Evolutionary conservation across 2,329 filamentous ascomycete species (phyloP).

Genomic region (Monilinia aucupariae): DNA sequence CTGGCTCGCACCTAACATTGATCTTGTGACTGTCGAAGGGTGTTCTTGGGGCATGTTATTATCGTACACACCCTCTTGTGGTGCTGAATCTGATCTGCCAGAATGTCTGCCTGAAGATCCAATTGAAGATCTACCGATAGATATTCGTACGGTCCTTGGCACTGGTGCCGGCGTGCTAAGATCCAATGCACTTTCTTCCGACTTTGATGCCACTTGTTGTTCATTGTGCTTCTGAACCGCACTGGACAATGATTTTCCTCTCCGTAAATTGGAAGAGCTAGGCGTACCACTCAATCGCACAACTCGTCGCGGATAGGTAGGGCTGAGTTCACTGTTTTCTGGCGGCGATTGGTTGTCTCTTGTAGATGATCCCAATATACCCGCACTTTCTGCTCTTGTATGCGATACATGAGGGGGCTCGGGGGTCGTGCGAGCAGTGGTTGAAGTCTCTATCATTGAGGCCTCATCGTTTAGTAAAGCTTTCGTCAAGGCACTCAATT

Average conservation of each 20-base stretch:
- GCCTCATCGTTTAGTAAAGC: slow-evolving; percentile 65
- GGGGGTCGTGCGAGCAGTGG: slow-evolving; percentile 21
- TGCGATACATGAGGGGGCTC: slow-evolving; percentile 20
- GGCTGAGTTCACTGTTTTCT: slow-evolving; percentile 26
- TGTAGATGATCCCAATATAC: slow-evolving; percentile 5
- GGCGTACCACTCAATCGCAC: slow-evolving; percentile 35
- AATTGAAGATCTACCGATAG: slow-evolving; percentile 27
- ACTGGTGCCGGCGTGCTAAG: slow-evolving; percentile 34
- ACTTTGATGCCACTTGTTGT: slow-evolving; percentile 22
- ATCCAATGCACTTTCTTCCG: slow-evolving; percentile 30
- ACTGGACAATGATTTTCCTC: slow-evolving; percentile 30
- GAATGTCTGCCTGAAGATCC: slow-evolving; percentile 31
- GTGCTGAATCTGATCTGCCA: slow-evolving; percentile 25
- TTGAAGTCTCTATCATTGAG: slow-evolving; percentile 30
- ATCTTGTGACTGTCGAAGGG: slow-evolving; percentile 45
- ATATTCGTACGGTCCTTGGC: slow-evolving; percentile 31
- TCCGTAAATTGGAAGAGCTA: slow-evolving; percentile 27
- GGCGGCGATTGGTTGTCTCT: slow-evolving; percentile 19
- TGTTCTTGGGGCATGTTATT: slow-evolving; percentile 28
- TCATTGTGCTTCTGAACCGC: slow-evolving; percentile 26
- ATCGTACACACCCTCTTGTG: slow-evolving; percentile 25
- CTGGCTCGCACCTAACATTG: slow-evolving; percentile 43
- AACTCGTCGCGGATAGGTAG: slow-evolving; percentile 29
- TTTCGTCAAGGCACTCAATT: slow-evolving; percentile 87
- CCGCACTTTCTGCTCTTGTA: slow-evolving; percentile 21